Percentiles rank a stretch among this genome's conserved stretches.
Conservation (phyloP, 108 stramenopile genomes). For the Aurantiochytrium sp. region DNA sequence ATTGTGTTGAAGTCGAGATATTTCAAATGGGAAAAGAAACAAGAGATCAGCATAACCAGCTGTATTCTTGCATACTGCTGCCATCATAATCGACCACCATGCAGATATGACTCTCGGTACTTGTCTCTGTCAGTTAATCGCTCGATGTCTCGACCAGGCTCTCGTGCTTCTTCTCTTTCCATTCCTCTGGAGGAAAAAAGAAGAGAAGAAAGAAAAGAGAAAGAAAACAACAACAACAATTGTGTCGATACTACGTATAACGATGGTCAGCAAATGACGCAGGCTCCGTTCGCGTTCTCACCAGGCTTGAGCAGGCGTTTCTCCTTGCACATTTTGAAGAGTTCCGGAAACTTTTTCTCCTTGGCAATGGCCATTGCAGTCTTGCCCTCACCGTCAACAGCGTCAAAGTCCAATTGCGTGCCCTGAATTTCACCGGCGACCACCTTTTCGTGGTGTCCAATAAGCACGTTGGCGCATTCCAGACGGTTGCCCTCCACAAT, state of each 20-base stretch:
- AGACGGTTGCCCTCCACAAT: conserved; percentile 25
- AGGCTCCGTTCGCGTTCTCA: conserved; percentile 15
- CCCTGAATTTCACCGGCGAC: conserved; percentile 19
- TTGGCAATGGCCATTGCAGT: conserved; percentile 25
- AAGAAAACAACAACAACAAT: too few relatives aligned
- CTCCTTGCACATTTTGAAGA: conserved; percentile 33
- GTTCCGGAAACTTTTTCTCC: conserved; percentile 23
- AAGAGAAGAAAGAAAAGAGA: too few relatives aligned
- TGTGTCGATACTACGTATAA: neutral
- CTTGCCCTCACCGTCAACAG: conserved; percentile 26
- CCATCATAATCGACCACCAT: too few relatives aligned
- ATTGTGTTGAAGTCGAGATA: too few relatives aligned
- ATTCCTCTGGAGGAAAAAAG: too few relatives aligned
- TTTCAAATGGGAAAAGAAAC: too few relatives aligned
- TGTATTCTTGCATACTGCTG: too few relatives aligned
- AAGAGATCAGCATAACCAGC: too few relatives aligned
- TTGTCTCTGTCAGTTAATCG: too few relatives aligned
- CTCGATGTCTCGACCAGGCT: too few relatives aligned
- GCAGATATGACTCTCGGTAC: too few relatives aligned
- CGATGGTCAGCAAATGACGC: conserved; percentile 18
- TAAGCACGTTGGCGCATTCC: conserved; percentile 29
- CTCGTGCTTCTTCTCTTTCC: too few relatives aligned
- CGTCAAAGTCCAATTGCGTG: neutral
- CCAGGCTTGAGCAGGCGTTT: conserved; percentile 31
- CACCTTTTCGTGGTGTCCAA: conserved; percentile 15